phyloP scores from a whole-genome alignment of 352 stramenopile species.

The Bremia lactucae region DNA sequence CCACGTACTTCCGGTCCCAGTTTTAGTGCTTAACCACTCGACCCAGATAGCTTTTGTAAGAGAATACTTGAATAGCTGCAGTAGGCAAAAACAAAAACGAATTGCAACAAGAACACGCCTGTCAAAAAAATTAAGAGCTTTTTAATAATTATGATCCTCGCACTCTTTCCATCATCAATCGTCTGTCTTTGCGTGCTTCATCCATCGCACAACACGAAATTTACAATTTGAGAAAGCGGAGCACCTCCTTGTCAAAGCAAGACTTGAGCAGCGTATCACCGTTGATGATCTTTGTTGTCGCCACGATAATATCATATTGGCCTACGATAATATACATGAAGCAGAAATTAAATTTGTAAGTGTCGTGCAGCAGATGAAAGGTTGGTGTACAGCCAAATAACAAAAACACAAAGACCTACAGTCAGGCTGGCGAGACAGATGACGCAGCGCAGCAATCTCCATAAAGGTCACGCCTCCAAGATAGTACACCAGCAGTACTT shows the following conservation, averaged over 20 bases:
- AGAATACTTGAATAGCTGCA: no score
- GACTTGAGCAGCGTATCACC: conserved; percentile 79
- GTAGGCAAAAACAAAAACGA: no score
- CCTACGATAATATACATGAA: conserved; percentile 21
- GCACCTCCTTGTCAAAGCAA: conserved; percentile 76
- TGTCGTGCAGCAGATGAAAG: no score
- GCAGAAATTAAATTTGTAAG: conserved; percentile 3
- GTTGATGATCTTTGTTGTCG: conserved; percentile 89
- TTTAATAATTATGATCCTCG: no score
- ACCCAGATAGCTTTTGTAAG: no score
- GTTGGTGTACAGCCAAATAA: not conserved
- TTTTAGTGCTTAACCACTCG: no score
- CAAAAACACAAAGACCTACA: conserved; percentile 55
- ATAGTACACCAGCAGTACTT: conserved; percentile 94
- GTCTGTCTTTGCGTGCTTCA: no score
- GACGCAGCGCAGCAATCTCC: conserved; percentile 93
- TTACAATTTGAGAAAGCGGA: conserved; percentile 65
- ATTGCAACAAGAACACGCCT: no score
- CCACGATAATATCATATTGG: conserved; percentile 88
- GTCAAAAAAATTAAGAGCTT: no score
- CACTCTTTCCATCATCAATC: no score
- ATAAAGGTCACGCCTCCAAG: conserved; percentile 94
- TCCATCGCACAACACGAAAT: no score
- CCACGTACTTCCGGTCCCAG: no score
- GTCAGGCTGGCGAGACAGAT: conserved; percentile 85